These are phyloP conservation scores for Diophrys appendiculata DNA, from an alignment of 73 alveolate species.

Conservation along the genomic window DNA sequence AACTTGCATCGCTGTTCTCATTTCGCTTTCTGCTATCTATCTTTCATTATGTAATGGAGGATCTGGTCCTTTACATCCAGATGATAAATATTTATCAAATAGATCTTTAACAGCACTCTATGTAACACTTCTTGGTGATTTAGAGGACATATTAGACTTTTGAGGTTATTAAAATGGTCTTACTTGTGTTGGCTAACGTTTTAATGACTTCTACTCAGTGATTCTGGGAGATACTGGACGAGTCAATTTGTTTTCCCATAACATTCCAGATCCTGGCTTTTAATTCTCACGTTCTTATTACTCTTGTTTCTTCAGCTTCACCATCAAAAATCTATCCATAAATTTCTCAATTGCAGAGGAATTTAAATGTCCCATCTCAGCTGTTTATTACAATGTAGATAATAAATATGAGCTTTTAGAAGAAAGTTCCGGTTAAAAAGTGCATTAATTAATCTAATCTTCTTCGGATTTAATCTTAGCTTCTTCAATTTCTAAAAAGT, in stretches of 20 bases:
- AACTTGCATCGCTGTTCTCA: background rate
- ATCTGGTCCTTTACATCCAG: too few relatives aligned
- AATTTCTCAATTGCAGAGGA: background rate
- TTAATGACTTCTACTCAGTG: background rate
- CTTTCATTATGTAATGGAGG: background rate
- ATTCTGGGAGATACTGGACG: background rate
- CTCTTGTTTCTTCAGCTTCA: background rate
- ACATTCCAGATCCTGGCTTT: background rate
- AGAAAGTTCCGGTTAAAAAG: background rate
- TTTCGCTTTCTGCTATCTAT: background rate
- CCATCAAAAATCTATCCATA: background rate
- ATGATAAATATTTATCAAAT: too few relatives aligned
- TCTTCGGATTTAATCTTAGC: background rate
- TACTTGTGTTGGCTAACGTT: conserved; percentile 1
- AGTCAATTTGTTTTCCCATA: background rate
- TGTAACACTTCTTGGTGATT: too few relatives aligned
- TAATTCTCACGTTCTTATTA: background rate
- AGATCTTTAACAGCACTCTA: too few relatives aligned
- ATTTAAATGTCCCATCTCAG: background rate
- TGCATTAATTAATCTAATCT: background rate
- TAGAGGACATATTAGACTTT: too few relatives aligned
- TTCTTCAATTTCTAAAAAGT: background rate
- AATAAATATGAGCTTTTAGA: background rate
- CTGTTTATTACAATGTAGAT: background rate
- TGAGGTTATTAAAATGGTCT: background rate